Evolutionary conservation across 495 filamentous ascomycete species (phyloP), one percentile per base, ranked within the genome.

Genomic region (Tuber calosporum): DNA sequence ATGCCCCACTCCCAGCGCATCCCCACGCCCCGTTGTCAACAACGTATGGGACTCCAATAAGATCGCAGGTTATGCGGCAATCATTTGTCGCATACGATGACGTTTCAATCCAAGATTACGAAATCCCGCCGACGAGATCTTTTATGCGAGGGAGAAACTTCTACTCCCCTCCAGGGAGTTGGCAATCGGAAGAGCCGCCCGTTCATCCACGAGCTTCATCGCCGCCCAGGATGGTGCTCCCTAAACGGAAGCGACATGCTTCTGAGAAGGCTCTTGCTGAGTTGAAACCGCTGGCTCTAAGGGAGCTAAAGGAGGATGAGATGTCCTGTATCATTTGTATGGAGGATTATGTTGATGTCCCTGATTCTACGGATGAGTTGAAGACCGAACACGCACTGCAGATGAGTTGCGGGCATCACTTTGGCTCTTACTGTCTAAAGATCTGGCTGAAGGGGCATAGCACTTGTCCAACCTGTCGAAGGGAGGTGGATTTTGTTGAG

Each of bases 251-350:
- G 39, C 73, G 78, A 66, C 73, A 77, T 19, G 78, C 78, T 70
- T 80, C 77, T 19, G 73, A 79, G 70, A 80, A 79, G 43, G 78
- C 78, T 22, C 79, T 80, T 73, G 75, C 70, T 13, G 78, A 80
- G 66, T 36, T 80, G 48, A 75, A 73, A 20, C 70, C 70, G 58
- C 66, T 80, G 77, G 73, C 77, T 22, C 69, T 80, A 62, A 79
- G 70, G 67, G 78, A 80, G 37, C 71, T 80, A 22, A 79, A 79
- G 58, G 78, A 80, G 72, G 77, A 79, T 37, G 78, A 80, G 26
- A 74, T 71, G 36, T 66, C 68, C 30, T 80, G 78, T 74, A 80
- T 80, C 42, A 80, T 80, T 72, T 80, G 78, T 43, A 80, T 80
- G 78, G 78, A 80, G 39, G 48, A 68, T 43, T 80, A 80, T 39